Evolutionary conservation across 108 stramenopile genomes (phyloP).

Genomic region (Pseudonitzschia pungens): DNA sequence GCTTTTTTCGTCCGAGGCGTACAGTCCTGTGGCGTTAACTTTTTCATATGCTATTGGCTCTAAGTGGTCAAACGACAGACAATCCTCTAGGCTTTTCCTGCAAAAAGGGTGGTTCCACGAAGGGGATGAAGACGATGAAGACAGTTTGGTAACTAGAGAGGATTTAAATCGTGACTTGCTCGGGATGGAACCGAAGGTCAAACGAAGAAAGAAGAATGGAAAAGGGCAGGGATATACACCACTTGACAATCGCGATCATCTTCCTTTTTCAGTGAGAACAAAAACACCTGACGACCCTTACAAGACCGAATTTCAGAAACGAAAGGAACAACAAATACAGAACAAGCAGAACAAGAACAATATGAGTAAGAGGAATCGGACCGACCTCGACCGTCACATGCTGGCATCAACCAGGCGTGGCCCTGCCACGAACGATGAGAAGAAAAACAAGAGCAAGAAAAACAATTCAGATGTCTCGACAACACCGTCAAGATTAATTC

Average conservation of each 20-base stretch:
- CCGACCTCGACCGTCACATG: conserved; percentile 27
- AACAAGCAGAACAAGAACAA: conserved; percentile 47
- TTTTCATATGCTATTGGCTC: not conserved
- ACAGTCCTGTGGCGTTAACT: not conserved
- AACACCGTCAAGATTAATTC: conserved; percentile 6
- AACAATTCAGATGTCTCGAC: not conserved
- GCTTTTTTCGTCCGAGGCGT: not conserved
- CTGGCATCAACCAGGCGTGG: not conserved
- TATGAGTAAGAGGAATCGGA: conserved; percentile 12
- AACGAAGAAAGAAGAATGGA: conserved; percentile 33
- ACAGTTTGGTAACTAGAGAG: conserved; percentile 53
- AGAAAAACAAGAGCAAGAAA: conserved; percentile 8
- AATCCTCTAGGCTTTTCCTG: conserved; percentile 2
- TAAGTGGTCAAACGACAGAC: not conserved
- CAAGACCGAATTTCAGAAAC: conserved; percentile 27
- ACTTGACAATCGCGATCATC: conserved; percentile 75
- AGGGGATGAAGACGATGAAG: conserved; percentile 37
- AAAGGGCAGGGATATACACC: conserved; percentile 49
- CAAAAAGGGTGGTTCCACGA: conserved; percentile 31
- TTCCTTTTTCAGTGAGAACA: conserved; percentile 67
- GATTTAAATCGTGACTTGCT: conserved; percentile 56
- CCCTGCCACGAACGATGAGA: not conserved
- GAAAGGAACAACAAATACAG: conserved; percentile 4
- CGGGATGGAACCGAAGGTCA: conserved; percentile 36
- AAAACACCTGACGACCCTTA: conserved; percentile 77